Base-by-base conservation (phyloP, 306 rosid genomes). In the Oemleria cerasiformis region DNA sequence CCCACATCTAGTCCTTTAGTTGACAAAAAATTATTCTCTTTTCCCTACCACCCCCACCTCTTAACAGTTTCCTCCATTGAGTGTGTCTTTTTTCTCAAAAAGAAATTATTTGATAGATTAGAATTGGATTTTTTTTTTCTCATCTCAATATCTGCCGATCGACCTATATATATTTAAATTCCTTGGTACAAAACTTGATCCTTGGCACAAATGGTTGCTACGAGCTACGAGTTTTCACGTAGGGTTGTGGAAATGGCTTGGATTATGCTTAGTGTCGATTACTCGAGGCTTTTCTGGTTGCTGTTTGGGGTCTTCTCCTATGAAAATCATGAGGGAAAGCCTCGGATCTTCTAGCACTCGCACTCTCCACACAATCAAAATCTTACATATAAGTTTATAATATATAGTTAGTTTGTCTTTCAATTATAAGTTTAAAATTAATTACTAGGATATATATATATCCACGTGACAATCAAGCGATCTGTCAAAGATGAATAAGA, bases 261-360 rank as follows among this genome's bases (percentile, higher is more conserved):
- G 87, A 82, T 78, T 50, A 78, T 86, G 88, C 76, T 80, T 2
- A 75, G 91, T 67, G 86, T 86, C 66, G 86, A 86, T 84, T 90
- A 88, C 80, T 86, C 92, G 20, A 81, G 83, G 68, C 82, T 80
- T 62, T 85, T 88, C 69, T 88, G 92, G 88, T 71, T 83, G 57
- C 75, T 88, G 55, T 85, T 81, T 67, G 74, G 91, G 21, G 86
- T 86, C 40, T 87, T 83, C 64, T 84, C 88, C 0, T 84, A 90
- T 25, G 98, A 92, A 80, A 82, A 88, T 45, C 92, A 87, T 30
- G 88, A 85, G 61, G 96, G 96, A 73, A 90, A 92, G 85, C 92
- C 97, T 81, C 88, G 92, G 91, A 92, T 92, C 56, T 40, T 76
- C 78, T 92, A 92, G 95, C 89, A 76, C 70, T 25, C 30, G 30